These are phyloP conservation scores for Phytophthora pluvialis DNA, from an alignment of 352 stramenopile species.

Conservation along the genomic window DNA sequence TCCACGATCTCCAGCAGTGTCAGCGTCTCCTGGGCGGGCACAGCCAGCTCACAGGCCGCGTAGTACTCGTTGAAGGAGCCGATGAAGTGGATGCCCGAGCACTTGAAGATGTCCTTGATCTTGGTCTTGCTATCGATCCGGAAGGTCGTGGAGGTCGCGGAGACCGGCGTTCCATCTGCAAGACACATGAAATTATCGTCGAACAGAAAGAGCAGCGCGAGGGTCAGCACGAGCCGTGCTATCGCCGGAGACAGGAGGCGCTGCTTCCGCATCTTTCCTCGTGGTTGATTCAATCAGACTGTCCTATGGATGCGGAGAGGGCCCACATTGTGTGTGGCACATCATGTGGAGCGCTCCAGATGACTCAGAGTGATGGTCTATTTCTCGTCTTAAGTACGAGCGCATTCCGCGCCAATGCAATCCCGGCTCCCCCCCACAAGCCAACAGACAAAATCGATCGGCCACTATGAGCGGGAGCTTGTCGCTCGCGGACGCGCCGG, in stretches of 20 bases:
- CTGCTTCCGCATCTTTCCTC: constrained; percentile 26
- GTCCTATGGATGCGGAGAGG: constrained; percentile 5
- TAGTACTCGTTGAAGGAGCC: constrained; percentile 89
- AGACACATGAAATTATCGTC: not conserved
- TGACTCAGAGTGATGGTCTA: constrained; percentile 31
- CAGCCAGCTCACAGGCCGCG: constrained; percentile 61
- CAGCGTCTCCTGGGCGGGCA: constrained; percentile 40
- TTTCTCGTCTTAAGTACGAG: constrained; percentile 32
- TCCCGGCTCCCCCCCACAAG: constrained; percentile 27
- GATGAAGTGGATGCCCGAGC: constrained; percentile 65
- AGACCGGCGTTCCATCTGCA: constrained; percentile 5
- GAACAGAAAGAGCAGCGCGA: not conserved
- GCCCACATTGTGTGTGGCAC: constrained; percentile 16
- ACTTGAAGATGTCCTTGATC: constrained; percentile 71
- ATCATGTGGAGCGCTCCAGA: constrained; percentile 9
- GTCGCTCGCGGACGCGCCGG: constrained; percentile 59
- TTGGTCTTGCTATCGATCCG: constrained; percentile 62
- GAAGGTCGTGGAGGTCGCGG: constrained; percentile 33
- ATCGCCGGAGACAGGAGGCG: constrained; percentile 1
- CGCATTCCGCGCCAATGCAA: constrained; percentile 33
- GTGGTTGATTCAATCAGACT: not conserved
- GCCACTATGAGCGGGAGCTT: constrained; percentile 43
- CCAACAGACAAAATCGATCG: constrained; percentile 21
- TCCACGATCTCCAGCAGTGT: constrained; percentile 51
- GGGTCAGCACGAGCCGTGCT: constrained; percentile 6